Base-by-base conservation (phyloP, 2,329 filamentous ascomycete species). In the Cladosporium cucumerinum region DNA sequence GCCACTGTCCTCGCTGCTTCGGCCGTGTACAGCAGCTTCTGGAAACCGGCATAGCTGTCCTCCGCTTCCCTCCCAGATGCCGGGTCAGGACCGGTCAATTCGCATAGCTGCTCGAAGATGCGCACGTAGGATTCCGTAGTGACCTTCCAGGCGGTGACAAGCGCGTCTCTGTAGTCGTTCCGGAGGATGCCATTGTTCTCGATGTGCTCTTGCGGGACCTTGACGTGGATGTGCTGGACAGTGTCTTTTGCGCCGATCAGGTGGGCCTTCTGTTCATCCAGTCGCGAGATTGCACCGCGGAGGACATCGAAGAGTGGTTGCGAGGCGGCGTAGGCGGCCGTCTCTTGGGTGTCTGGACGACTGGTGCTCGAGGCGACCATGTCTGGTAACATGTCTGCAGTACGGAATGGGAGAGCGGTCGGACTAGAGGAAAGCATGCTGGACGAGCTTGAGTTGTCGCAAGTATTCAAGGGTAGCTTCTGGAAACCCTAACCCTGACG, bases 271-370 rank as follows among this genome's bases (percentile, higher is more conserved):
- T 74, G 72, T 14, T 68, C 52, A 26, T 66, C 64, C 23, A 72
- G 23, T 8, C 64, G 46, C 6, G 54, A 57, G 43, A 65, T 66
- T n/a, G 68, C 72, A 57, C 63, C 66, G n/a, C 66, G 64, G 6
- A 75, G 68, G 18, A 70, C 69, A 61, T 71, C 67, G 66, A 72
- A 74, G 36, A 75, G 64, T 23, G 71, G 72, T 63, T 75, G 73
- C 2, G 71, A 73, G 5, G 71, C 72, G 28, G 68, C 68, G 43
- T 73, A 74, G 18, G 73, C 73, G 14, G 73, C 73, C 16, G 51
- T 68, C 30, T 57, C 55, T 28, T 55, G 48, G 21, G 57, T 61
- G 18, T 65, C 57, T n/a, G 57, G 57, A 5, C 43, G 57, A 57
- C 54, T 61, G 34, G 49, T 65, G 57, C 57, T 61, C 46, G 57